These are phyloP conservation scores for Penicillium dipodomyicola DNA, from an alignment of 495 filamentous ascomycete genomes.

Conservation along the genomic window DNA sequence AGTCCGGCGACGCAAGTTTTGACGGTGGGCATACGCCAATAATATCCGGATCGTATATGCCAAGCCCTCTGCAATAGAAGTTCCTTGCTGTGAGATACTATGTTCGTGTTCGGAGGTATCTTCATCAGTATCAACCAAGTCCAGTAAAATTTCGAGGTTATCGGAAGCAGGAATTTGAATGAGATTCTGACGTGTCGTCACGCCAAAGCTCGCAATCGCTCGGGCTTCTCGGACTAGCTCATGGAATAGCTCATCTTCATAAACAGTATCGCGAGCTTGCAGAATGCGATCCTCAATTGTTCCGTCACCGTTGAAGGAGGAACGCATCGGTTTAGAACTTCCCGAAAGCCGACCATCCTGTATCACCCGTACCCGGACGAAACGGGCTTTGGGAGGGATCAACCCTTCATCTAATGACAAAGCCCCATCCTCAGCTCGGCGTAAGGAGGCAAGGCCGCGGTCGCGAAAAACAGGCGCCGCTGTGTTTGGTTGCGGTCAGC, in stretches of 20 bases:
- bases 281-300: constrained; percentile 65
- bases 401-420: constrained; percentile 71
- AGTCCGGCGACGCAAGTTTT: constrained; percentile 61
- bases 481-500: constrained; percentile 19
- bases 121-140: constrained; percentile 60
- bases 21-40: constrained; percentile 67
- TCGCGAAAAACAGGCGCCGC: constrained; percentile 73
- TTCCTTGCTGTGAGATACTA: constrained; percentile 21
- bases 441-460: constrained; percentile 73
- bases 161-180: constrained; percentile 56
- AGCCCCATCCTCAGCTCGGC: constrained; percentile 69
- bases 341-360: constrained; percentile 41
- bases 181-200: constrained; percentile 58
- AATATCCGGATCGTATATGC: constrained; percentile 63
- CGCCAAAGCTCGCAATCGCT: constrained; percentile 59
- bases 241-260: constrained; percentile 90
- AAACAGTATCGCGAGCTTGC: constrained; percentile 82
- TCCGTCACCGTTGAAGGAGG: constrained; percentile 28
- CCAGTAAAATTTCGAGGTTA: constrained; percentile 58
- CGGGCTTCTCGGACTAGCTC: constrained; percentile 83
- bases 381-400: constrained; percentile 52
- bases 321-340: constrained; percentile 39
- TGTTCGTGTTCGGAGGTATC: constrained; percentile 14
- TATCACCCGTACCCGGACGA: constrained; percentile 60
- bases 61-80: constrained; percentile 53